Evolutionary conservation across 2,329 filamentous ascomycete genomes (phyloP).

Genomic region (Rhexocercosporidium sp.): DNA sequence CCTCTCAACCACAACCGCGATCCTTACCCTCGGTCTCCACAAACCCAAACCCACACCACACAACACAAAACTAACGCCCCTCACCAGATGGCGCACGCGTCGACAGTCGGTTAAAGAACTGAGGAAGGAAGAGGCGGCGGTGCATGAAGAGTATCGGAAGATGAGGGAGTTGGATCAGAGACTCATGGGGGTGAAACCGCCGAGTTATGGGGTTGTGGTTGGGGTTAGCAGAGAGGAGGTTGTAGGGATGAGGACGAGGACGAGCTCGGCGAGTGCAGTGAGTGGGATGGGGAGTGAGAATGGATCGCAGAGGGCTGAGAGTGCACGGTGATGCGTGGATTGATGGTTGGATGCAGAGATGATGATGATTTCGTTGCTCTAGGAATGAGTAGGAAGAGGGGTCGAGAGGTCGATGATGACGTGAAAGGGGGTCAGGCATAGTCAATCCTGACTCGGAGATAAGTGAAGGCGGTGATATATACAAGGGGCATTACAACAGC

Average conservation of each 20-base stretch:
- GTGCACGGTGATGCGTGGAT: background rate
- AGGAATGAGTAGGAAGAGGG: no score
- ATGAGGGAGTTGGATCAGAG: slow-evolving; percentile 53
- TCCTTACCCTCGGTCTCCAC: background rate
- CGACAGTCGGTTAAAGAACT: slow-evolving; percentile 43
- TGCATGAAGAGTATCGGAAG: slow-evolving; percentile 53
- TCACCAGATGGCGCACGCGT: slow-evolving; percentile 18
- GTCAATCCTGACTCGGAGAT: no score
- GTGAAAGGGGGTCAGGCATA: no score
- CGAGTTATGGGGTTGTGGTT: slow-evolving; percentile 13
- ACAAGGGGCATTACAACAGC: background rate
- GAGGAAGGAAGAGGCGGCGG: slow-evolving; percentile 56
- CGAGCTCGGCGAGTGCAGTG: background rate
- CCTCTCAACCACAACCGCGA: background rate
- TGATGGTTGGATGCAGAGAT: background rate
- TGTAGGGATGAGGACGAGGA: slow-evolving; percentile 2
- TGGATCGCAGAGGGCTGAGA: background rate
- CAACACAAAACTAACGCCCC: background rate
- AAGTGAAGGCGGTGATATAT: background rate
- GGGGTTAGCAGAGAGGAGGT: slow-evolving; percentile 1
- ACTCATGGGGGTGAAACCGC: slow-evolving; percentile 42
- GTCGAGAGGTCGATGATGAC: no score
- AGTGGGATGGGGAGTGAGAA: background rate
- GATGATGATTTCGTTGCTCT: no score
- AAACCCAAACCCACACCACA: background rate